Evolutionary conservation across 495 filamentous ascomycete species (phyloP).

Genomic region (Annulohypoxylon stygium): DNA sequence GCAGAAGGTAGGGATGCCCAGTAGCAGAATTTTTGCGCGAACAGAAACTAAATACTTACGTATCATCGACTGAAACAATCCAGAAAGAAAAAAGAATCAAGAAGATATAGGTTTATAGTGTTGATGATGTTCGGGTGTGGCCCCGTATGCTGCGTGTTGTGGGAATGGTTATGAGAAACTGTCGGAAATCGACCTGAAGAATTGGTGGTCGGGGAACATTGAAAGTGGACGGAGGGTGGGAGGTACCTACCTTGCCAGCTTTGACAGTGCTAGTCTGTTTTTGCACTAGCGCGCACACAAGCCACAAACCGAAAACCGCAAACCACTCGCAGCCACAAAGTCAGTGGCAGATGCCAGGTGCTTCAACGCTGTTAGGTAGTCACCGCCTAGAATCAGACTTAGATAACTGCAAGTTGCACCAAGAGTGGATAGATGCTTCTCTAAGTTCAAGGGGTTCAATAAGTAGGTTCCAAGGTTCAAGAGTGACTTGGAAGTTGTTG

Average conservation of each 20-base stretch:
- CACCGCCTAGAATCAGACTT: neutral
- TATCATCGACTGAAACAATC: slow-evolving; percentile 49
- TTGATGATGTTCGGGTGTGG: slow-evolving; percentile 47
- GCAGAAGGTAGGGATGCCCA: slow-evolving; percentile 49
- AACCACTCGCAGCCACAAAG: neutral
- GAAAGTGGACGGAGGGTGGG: slow-evolving; percentile 49
- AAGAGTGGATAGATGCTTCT: no score
- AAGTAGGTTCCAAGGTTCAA: no score
- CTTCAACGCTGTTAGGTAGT: neutral
- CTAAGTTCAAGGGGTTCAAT: no score
- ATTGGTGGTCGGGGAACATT: slow-evolving; percentile 54
- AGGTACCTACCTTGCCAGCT: slow-evolving; percentile 46
- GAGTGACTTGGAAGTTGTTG: no score
- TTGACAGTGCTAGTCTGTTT: slow-evolving; percentile 30
- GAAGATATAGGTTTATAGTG: slow-evolving; percentile 37
- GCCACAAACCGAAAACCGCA: slow-evolving; percentile 43
- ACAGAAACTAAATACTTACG: slow-evolving; percentile 49
- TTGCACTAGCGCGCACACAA: slow-evolving; percentile 22
- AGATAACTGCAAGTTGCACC: neutral
- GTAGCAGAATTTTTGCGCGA: slow-evolving; percentile 38
- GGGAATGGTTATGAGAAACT: slow-evolving; percentile 52
- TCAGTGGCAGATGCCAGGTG: neutral
- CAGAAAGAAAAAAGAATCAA: slow-evolving; percentile 32
- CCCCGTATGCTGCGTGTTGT: slow-evolving; percentile 52
- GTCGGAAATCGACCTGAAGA: slow-evolving; percentile 52